phyloP scores from a whole-genome alignment of 2,329 filamentous ascomycete genomes.

The Sarocladiaceae sp. region DNA sequence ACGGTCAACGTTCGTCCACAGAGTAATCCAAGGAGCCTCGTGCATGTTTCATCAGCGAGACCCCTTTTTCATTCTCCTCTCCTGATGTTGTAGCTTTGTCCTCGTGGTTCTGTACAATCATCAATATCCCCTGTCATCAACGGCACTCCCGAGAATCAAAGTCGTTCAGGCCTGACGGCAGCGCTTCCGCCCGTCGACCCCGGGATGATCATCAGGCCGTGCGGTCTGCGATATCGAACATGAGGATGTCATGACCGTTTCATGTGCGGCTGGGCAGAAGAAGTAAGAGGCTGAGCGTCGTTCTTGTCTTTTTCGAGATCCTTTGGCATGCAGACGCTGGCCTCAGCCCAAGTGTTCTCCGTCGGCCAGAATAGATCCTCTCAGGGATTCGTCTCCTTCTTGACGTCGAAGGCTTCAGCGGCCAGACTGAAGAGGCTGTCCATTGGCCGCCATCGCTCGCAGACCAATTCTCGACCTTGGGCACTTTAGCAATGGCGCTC shows the following conservation, averaged over 20 bases:
- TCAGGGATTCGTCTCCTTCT: background rate
- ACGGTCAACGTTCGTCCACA: conserved; percentile 1
- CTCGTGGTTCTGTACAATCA: background rate
- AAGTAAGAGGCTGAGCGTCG: conserved; percentile 1
- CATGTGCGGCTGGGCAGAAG: background rate
- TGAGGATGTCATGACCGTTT: background rate
- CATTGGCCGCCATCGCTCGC: background rate
- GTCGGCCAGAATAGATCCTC: background rate
- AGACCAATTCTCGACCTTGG: too few relatives aligned
- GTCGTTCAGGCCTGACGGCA: background rate
- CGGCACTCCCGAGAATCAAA: background rate
- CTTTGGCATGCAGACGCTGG: background rate
- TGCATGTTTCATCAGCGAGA: background rate
- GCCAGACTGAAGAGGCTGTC: background rate
- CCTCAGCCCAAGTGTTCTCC: background rate
- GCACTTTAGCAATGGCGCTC: background rate
- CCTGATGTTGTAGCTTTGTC: background rate
- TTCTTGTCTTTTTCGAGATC: background rate
- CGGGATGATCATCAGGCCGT: background rate
- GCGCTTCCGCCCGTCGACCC: conserved; percentile 1
- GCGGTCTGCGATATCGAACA: background rate
- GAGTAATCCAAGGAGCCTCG: too few relatives aligned
- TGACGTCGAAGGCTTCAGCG: background rate
- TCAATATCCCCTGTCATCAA: background rate
- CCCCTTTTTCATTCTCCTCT: background rate